These are phyloP conservation scores for Psilocybe subaeruginosa DNA, from an alignment of 768 basidiomycete species.

Conservation along the genomic window DNA sequence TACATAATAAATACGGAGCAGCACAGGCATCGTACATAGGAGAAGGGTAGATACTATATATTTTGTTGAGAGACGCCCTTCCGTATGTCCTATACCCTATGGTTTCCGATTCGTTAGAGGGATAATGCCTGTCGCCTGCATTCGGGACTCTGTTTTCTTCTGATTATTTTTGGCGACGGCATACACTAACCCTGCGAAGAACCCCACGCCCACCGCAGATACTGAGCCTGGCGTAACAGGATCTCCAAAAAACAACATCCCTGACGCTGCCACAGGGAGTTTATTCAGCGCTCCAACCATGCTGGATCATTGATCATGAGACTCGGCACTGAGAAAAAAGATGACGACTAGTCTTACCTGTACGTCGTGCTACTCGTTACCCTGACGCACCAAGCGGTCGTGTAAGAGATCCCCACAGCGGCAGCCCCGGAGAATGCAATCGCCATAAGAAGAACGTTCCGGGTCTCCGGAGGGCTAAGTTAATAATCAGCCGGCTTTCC, in stretches of 20 bases:
- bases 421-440: constrained; percentile 98
- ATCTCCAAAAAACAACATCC: constrained; percentile 97
- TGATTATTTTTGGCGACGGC: constrained; percentile 95
- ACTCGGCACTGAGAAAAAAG: not conserved
- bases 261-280: constrained; percentile 97
- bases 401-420: constrained; percentile 97
- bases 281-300: constrained; percentile 99
- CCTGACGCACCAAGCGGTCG: constrained; percentile 98
- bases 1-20: constrained; percentile 21
- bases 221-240: constrained; percentile 86
- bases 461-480: constrained; percentile 78
- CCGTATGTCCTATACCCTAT: constrained; percentile 23
- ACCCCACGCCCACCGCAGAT: constrained; percentile 84
- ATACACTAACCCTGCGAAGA: constrained; percentile 90
- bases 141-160: constrained; percentile 70
- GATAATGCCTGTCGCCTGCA: constrained; percentile 55
- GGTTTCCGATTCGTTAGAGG: constrained; percentile 57
- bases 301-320: constrained; percentile 37
- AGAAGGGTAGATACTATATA: constrained; percentile 2
- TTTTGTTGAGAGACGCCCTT: constrained; percentile 18
- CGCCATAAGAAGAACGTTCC: constrained; percentile 77
- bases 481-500: constrained; percentile 5
- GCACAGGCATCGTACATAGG: constrained; percentile 8
- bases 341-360: constrained; percentile 52
- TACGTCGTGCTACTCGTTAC: constrained; percentile 98